Percentiles rank a stretch among this genome's conserved stretches.
These are phyloP conservation scores for Tolypocladium guangdongense DNA, from an alignment of 2,329 filamentous ascomycete genomes.

Conservation along the genomic window DNA sequence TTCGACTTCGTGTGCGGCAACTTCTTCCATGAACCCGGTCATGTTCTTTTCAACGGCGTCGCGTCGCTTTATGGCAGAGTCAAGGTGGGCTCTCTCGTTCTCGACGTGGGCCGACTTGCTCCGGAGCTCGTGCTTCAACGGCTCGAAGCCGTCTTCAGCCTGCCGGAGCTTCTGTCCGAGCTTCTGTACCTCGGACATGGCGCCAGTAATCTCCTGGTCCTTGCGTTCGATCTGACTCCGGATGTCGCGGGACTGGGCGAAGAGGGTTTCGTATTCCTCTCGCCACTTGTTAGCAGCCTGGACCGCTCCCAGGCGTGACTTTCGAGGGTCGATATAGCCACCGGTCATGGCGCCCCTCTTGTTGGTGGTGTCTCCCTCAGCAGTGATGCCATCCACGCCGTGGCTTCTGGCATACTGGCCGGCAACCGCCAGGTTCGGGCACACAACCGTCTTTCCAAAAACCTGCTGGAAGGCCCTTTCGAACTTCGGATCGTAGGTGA, in stretches of 20 bases:
- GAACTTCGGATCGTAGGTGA: constrained; percentile 65
- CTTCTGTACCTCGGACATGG: constrained; percentile 76
- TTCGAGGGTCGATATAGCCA: constrained; percentile 79
- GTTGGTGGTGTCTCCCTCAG: constrained; percentile 88
- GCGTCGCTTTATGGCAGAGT: constrained; percentile 51
- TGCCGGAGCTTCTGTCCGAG: constrained; percentile 67
- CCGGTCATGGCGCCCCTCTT: constrained; percentile 93
- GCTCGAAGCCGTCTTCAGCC: constrained; percentile 72
- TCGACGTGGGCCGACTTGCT: constrained; percentile 66
- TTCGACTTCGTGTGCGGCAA: constrained; percentile 70
- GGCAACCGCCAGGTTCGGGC: constrained; percentile 77
- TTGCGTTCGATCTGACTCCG: constrained; percentile 61
- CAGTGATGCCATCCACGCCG: constrained; percentile 84
- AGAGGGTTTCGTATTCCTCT: constrained; percentile 59
- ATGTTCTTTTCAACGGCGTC: constrained; percentile 66
- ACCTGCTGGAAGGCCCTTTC: constrained; percentile 88
- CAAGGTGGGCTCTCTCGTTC: constrained; percentile 61
- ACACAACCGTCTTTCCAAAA: constrained; percentile 91
- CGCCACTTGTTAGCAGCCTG: constrained; percentile 65
- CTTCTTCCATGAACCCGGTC: constrained; percentile 63
- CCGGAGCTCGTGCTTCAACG: constrained; percentile 65
- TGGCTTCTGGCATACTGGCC: constrained; percentile 88
- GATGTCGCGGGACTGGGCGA: constrained; percentile 53
- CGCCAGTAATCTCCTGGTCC: constrained; percentile 79
- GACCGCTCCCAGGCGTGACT: constrained; percentile 79